phyloP scores from a whole-genome alignment of 2,329 filamentous ascomycete species.

The Hymenoscyphus linearis region DNA sequence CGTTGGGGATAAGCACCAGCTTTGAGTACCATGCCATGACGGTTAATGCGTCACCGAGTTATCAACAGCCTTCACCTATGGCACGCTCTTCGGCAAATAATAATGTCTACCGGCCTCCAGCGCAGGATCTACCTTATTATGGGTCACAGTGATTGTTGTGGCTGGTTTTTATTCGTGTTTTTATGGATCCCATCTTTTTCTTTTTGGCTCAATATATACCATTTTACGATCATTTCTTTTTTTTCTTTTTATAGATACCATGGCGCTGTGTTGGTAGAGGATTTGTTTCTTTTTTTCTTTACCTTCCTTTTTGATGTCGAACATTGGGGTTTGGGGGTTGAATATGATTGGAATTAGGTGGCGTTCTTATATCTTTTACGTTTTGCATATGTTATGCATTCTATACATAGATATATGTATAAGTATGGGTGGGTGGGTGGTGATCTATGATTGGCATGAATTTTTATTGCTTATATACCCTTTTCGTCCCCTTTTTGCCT shows the following conservation, averaged over 20 bases:
- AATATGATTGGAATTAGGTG: background rate
- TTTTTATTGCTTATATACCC: too few relatives aligned
- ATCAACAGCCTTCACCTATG: constrained; percentile 25
- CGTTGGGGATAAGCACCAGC: constrained; percentile 20
- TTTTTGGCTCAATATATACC: constrained; percentile 5
- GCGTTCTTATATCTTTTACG: background rate
- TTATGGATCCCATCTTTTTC: background rate
- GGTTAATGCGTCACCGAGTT: constrained; percentile 17
- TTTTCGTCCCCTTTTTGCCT: too few relatives aligned
- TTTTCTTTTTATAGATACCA: constrained; percentile 26
- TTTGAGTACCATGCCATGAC: constrained; percentile 23
- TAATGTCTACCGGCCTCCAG: constrained; percentile 26
- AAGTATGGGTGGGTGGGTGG: background rate
- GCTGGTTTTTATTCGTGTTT: constrained; percentile 1
- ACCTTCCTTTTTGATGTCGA: background rate
- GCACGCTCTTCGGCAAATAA: constrained; percentile 23
- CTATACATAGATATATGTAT: background rate
- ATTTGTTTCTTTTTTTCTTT: background rate
- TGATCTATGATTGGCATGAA: background rate
- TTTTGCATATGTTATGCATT: background rate
- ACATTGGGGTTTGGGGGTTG: background rate
- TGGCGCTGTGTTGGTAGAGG: constrained; percentile 5
- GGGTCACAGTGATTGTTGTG: constrained; percentile 16
- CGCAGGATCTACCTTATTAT: constrained; percentile 24
- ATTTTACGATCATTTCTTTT: background rate